These are phyloP conservation scores for Trypanosoma grayi DNA, from an alignment of 208 protist species.

Conservation along the genomic window DNA sequence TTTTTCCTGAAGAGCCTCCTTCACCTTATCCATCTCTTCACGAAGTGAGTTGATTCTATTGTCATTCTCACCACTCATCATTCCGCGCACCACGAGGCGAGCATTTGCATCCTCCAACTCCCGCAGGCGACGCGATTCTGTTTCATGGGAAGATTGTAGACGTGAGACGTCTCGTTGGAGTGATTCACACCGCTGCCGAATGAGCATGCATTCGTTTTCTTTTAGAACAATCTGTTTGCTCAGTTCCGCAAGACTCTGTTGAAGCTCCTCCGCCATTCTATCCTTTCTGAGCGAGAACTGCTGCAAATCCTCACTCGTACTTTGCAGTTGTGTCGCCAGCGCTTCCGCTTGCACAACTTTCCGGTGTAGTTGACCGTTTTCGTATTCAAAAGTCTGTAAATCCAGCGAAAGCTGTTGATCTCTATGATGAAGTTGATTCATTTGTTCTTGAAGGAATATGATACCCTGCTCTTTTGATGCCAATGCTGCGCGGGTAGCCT, in stretches of 20 bases:
- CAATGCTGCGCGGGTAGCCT: slow-evolving; percentile 56
- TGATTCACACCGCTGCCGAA: slow-evolving; percentile 59
- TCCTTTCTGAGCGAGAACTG: slow-evolving; percentile 59
- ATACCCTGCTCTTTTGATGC: slow-evolving; percentile 74
- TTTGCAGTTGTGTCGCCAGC: slow-evolving; percentile 35
- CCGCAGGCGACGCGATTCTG: slow-evolving; percentile 34
- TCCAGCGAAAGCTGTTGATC: slow-evolving; percentile 83
- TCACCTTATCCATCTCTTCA: slow-evolving; percentile 25
- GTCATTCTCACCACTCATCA: slow-evolving; percentile 35
- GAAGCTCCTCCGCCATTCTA: slow-evolving; percentile 60
- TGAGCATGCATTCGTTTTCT: slow-evolving; percentile 72
- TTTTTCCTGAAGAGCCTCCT: slow-evolving; percentile 25
- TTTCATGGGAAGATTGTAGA: slow-evolving; percentile 32
- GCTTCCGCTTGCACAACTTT: slow-evolving; percentile 52
- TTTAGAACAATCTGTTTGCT: slow-evolving; percentile 78
- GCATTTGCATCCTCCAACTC: slow-evolving; percentile 75
- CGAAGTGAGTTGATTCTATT: slow-evolving; percentile 23
- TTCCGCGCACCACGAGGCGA: slow-evolving; percentile 55
- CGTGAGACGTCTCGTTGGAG: slow-evolving; percentile 47
- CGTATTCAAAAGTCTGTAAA: slow-evolving; percentile 77
- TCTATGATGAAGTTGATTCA: slow-evolving; percentile 56
- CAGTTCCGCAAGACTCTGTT: slow-evolving; percentile 74
- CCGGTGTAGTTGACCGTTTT: slow-evolving; percentile 73
- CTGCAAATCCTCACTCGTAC: slow-evolving; percentile 43
- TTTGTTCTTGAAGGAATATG: slow-evolving; percentile 71